Base-by-base conservation (phyloP, 1,139 yeast genomes). In the Debaryomyces sp. region DNA sequence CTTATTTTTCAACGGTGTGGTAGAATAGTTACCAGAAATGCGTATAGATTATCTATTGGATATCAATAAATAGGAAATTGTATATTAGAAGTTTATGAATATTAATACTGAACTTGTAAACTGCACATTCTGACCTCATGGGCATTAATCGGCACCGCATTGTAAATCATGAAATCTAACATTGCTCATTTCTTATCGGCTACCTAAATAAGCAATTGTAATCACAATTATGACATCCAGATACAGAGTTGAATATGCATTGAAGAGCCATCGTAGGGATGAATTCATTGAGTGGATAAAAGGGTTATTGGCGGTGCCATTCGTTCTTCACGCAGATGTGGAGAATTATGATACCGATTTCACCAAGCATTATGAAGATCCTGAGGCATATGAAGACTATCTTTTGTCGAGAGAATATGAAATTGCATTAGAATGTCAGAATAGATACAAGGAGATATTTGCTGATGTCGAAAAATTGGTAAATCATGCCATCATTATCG, bases 251-350 rank as follows among this genome's bases (percentile, higher is more conserved):
- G 84, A 80, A 51, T 80, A 82, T 54, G 80, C 84, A 2, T 71
- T 87, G 42, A 94, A 92, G 64, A 82, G 85, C 43, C 98, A 94
- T 68, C 84, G 97, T 37, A 77, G 97, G 53, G 99, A 94, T 67
- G 96, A 86, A 52, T 87, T 94, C 59, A 92, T 94, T 47, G 97
- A 92, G 63, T 94, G 98, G 97, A 89, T 92, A 61, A 94, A 94
- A 60, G 94, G 94, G 0, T 75, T 94, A 33, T 69, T 94, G 50
- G 96, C 97, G 0, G 91, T 85, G 1, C 98, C 98, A 1, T 94
- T 94, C 71, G 98, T 92, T 1, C 77, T 94, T 44, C 96, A 90
- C 61, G 95, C 97, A 1, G 79, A 74, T 51, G 68, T 70, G 30
- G 77, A 74, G 51, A 72, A 66, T 50, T 66, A 67, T 50, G 67